Percentiles rank a stretch among this genome's conserved stretches.
These are phyloP conservation scores for Spencermartinsiella europaea DNA, from an alignment of 805 yeast genomes.

Conservation along the genomic window DNA sequence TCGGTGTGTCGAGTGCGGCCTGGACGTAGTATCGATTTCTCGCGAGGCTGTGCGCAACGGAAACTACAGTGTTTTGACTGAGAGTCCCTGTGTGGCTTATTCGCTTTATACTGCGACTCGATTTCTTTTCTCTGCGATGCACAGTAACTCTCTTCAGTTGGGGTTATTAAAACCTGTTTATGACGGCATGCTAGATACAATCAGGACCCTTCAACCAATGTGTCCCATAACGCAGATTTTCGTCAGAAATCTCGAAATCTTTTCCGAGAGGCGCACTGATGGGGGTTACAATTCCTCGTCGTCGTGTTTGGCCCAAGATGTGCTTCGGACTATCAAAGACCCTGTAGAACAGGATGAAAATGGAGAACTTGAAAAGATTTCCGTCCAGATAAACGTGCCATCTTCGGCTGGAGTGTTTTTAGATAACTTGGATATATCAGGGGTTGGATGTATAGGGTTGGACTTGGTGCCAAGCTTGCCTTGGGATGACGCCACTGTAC, in stretches of 20 bases:
- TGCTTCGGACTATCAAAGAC: too few species aligned
- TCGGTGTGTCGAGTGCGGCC: background rate
- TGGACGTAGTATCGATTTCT: background rate
- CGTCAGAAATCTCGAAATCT: background rate
- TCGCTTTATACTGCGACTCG: conserved; percentile 13
- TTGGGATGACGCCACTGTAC: background rate
- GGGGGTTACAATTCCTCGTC: too few species aligned
- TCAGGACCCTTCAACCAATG: conserved; percentile 6
- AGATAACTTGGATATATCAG: background rate
- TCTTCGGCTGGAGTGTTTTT: background rate
- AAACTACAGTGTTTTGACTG: conserved; percentile 4
- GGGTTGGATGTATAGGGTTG: background rate
- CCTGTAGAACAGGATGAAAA: background rate
- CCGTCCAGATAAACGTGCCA: background rate
- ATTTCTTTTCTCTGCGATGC: conserved; percentile 11
- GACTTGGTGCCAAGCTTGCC: background rate
- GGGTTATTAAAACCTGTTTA: background rate
- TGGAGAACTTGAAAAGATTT: too few species aligned
- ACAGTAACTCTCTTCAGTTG: background rate
- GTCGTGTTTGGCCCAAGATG: background rate
- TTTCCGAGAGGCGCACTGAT: background rate
- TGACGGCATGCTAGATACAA: conserved; percentile 10
- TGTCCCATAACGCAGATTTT: conserved; percentile 12
- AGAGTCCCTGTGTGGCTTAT: conserved; percentile 16
- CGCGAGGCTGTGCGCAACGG: background rate